A percentile compares a stretch with the other conserved stretches of the same genome.
Conservation (phyloP, 306 rosid genomes). For the Fragaria vesca region DNA sequence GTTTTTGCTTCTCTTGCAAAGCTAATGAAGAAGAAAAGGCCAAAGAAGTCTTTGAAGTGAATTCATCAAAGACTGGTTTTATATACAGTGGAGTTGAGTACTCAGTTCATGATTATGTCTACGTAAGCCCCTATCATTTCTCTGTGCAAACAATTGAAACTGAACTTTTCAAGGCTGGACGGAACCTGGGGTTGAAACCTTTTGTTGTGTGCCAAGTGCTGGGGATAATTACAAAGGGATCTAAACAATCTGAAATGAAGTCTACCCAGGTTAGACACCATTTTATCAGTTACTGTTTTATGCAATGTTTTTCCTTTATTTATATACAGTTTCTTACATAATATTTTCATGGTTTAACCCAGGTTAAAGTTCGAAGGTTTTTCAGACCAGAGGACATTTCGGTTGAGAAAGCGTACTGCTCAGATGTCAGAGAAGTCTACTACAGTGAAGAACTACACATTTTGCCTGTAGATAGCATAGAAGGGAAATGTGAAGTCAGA, state of each 20-base stretch:
- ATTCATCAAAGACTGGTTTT: slow-evolving; percentile 59
- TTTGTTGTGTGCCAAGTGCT: slow-evolving; percentile 79
- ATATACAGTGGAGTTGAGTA: slow-evolving; percentile 54
- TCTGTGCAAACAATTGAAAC: slow-evolving; percentile 47
- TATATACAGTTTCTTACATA: background rate
- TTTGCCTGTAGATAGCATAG: slow-evolving; percentile 29
- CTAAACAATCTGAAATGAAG: slow-evolving; percentile 38
- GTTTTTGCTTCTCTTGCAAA: slow-evolving; percentile 68
- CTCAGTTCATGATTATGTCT: slow-evolving; percentile 60
- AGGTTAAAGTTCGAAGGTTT: slow-evolving; percentile 78
- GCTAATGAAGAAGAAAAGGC: slow-evolving; percentile 47
- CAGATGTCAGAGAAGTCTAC: slow-evolving; percentile 53
- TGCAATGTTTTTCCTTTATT: background rate
- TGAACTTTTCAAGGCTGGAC: slow-evolving; percentile 65
- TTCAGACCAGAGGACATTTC: slow-evolving; percentile 92
- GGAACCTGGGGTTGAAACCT: slow-evolving; percentile 84
- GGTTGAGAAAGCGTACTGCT: slow-evolving; percentile 56
- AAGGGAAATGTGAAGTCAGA: slow-evolving; percentile 54
- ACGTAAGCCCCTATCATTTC: slow-evolving; percentile 61
- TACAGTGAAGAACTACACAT: slow-evolving; percentile 43
- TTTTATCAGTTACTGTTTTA: background rate
- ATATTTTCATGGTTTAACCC: slow-evolving; percentile 19
- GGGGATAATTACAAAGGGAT: slow-evolving; percentile 54
- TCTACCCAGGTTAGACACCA: slow-evolving; percentile 47
- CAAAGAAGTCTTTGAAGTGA: slow-evolving; percentile 52